Evolutionary conservation across 352 stramenopile species (phyloP).

Genomic region (Globisporangium uncinulatum): DNA sequence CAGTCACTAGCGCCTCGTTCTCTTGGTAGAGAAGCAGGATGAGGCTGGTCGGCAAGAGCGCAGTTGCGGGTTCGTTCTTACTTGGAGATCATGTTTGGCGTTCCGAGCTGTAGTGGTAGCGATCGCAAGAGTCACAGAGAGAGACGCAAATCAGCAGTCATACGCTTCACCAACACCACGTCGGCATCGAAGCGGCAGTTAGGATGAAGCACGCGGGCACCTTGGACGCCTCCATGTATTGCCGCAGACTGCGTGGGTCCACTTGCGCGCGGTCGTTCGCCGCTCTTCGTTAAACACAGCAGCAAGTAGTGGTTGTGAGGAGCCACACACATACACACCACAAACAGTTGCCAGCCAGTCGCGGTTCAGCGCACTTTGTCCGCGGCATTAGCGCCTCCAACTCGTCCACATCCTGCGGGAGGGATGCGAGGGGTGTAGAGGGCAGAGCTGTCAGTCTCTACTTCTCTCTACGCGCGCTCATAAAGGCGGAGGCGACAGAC

Average conservation of each 20-base stretch:
- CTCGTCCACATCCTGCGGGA: conserved; percentile 31
- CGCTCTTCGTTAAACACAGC: conserved; percentile 12
- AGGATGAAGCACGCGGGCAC: too few species aligned
- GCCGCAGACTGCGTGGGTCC: conserved; percentile 41
- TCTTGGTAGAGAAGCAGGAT: too few species aligned
- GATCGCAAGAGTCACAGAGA: not conserved
- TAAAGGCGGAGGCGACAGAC: too few species aligned
- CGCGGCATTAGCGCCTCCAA: conserved; percentile 67
- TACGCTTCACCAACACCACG: not conserved
- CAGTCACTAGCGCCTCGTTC: not conserved
- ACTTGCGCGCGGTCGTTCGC: conserved; percentile 41
- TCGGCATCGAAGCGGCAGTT: too few species aligned
- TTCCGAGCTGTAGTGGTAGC: conserved; percentile 5
- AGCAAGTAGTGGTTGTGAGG: not conserved
- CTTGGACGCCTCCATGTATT: conserved; percentile 55
- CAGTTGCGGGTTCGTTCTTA: too few species aligned
- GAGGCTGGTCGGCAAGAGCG: too few species aligned
- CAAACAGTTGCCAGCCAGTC: not conserved
- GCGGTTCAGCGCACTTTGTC: conserved; percentile 34
- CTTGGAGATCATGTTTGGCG: conserved; percentile 10
- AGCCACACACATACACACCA: not conserved
- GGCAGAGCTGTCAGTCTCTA: not conserved
- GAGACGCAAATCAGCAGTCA: too few species aligned
- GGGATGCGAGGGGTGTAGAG: not conserved
- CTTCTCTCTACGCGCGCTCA: too few species aligned